Evolutionary conservation across 2,329 filamentous ascomycete species (phyloP), one percentile per base, ranked within the genome.

Genomic region (Corinectria fuckeliana): DNA sequence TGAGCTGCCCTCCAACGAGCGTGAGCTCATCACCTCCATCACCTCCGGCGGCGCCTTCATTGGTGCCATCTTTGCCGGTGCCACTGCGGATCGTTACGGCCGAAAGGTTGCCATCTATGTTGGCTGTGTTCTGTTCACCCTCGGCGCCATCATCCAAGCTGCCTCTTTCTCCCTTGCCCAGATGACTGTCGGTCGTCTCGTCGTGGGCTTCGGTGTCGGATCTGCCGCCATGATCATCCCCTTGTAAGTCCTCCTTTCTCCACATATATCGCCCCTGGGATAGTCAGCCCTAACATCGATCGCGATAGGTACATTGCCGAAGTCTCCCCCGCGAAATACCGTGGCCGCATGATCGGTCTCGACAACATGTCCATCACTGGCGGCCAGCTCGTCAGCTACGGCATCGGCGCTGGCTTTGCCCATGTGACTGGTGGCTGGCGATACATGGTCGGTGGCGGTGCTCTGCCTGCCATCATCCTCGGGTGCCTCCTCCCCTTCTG

Each of bases 11-110:
- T 75, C 77, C 4, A 75, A 72, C 3, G 80, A 85, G 59, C 78
- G 81, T 61, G 81, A 85, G 62, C 72, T 84, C 25, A 77, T 84
- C 32, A 84, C 82, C 1, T 83, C 82, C 0, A 75, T 84, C 16
- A 82, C 78, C 18, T 81, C 78, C 6, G 81, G 78, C 1, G 69
- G 70, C 38, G 70, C 69, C 14, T 67, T 72, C 7, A 52, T 72
- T 6, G 70, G 69, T 8, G 70, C 70, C 25, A 64, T 72, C n/a
- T 65, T 72, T 25, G 70, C 69, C 11, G 70, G 70, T 23, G 49
- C 62, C 0, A 63, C 67, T 4, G 70, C 69, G 2, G 70, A 72
- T 44, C 61, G 62, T 4, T 71, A 67, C 34, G 70, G 70, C 0
- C 62, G 70, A 30, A 72, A 71, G 41, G 47, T 66, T 25, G 67